Percentiles rank a stretch among this genome's conserved stretches.
Evolutionary conservation across 495 filamentous ascomycete genomes (phyloP).

Genomic region (Arthonia radiata): DNA sequence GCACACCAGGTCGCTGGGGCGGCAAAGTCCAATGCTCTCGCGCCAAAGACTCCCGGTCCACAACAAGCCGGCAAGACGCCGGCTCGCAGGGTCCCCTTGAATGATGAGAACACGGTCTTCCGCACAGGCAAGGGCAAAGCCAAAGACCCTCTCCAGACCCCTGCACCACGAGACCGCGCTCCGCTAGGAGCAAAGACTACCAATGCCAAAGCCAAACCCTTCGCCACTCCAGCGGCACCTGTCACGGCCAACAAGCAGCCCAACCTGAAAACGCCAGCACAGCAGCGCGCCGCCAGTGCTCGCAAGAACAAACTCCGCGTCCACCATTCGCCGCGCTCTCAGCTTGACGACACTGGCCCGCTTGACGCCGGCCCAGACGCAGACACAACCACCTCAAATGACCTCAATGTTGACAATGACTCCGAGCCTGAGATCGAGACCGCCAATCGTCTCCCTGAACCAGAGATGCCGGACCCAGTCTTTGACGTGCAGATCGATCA

Average conservation of each 20-base stretch:
- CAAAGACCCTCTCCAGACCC: slow-evolving; percentile 34
- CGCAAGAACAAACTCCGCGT: too few relatives aligned
- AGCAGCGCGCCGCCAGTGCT: slow-evolving; percentile 23
- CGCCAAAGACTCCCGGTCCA: slow-evolving; percentile 61
- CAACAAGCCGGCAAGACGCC: slow-evolving; percentile 60
- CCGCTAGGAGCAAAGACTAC: slow-evolving; percentile 84
- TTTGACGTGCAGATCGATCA: too few relatives aligned
- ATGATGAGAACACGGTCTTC: slow-evolving; percentile 64
- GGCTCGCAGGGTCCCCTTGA: slow-evolving; percentile 53
- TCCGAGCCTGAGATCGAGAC: too few relatives aligned
- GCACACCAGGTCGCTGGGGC: slow-evolving; percentile 52
- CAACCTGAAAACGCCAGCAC: slow-evolving; percentile 22
- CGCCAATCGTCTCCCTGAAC: too few relatives aligned
- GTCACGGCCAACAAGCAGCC: slow-evolving; percentile 19
- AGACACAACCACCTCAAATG: too few relatives aligned
- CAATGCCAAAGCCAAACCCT: slow-evolving; percentile 60
- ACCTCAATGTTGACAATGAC: too few relatives aligned
- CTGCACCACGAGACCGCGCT: slow-evolving; percentile 33
- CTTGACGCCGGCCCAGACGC: too few relatives aligned
- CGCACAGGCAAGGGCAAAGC: slow-evolving; percentile 38
- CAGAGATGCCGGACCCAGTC: too few relatives aligned
- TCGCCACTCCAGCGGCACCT: slow-evolving; percentile 36
- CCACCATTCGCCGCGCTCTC: too few relatives aligned
- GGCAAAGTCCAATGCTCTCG: slow-evolving; percentile 42
- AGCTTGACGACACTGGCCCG: too few relatives aligned